Base-by-base conservation (phyloP, 1,139 yeast genomes). In the Taiozyma sp. region DNA sequence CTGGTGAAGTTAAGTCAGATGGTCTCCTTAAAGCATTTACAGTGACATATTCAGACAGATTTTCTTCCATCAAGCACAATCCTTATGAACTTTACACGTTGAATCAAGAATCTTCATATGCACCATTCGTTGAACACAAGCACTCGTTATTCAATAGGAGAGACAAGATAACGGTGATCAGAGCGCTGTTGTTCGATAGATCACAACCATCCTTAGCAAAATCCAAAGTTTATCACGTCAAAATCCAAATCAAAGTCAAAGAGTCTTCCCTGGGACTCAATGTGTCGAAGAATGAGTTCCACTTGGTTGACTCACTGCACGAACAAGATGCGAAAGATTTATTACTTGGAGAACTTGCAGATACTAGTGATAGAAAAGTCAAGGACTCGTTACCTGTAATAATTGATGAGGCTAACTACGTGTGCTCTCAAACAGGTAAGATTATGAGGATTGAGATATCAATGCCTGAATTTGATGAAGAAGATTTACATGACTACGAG, bases 391-490 rank as follows among this genome's bases (percentile, higher is more conserved):
- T 67, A 13, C 76, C 76, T 0, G 50, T 56, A 6, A 32, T 70
- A 0, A 29, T 69, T 9, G 81, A 77, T 52, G 65, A 72, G 16
- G 78, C 76, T 3, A 73, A 70, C 13, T 77, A 66, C 57, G 69
- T 74, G 1, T 74, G 79, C 30, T 60, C 68, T 16, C 67, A 66
- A 35, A 71, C 80, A 0, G 71, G 73, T 35, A 70, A 68, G n/a
- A 52, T 76, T 11, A 47, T 77, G 3, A 58, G 77, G 50, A 60
- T 76, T 26, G 80, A 76, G 56, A 64, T 78, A 1, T 69, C 70
- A 21, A 64, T 67, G 28, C 72, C 79, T 0, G 73, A 71, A 43
- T 70, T 78, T 45, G 52, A 57, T 42, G 45, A 55, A 2, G 59
- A 57, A 1, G 79, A 75, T 37, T 64, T 74, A 39, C 58, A 58